These are phyloP conservation scores for Macrolepiota dolichaula DNA, from an alignment of 768 basidiomycete genomes.

Conservation along the genomic window DNA sequence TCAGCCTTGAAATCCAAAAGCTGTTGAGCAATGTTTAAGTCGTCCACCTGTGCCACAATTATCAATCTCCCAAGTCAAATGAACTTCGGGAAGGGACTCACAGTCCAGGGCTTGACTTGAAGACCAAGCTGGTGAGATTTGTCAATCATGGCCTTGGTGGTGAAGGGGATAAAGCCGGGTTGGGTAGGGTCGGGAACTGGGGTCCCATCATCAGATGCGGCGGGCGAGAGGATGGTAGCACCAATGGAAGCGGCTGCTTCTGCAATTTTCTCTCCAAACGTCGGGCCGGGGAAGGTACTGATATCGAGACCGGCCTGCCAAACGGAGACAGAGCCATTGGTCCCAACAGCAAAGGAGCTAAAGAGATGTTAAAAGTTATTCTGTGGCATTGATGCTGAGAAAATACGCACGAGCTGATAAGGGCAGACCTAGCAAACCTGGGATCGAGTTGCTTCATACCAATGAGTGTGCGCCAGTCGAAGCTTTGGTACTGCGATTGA, in stretches of 20 bases:
- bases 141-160: slow-evolving; percentile 65
- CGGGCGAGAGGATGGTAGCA: slow-evolving; percentile 66
- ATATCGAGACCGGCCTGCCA: slow-evolving; percentile 72
- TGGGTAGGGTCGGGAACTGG: slow-evolving; percentile 41
- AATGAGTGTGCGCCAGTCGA: slow-evolving; percentile 76
- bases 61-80: background rate
- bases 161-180: slow-evolving; percentile 50
- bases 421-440: slow-evolving; percentile 54
- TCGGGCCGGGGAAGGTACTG: slow-evolving; percentile 59
- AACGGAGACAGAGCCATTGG: slow-evolving; percentile 45
- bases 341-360: slow-evolving; percentile 37
- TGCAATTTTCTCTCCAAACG: slow-evolving; percentile 55
- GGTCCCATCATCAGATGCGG: slow-evolving; percentile 36
- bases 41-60: slow-evolving; percentile 47
- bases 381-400: background rate
- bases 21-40: slow-evolving; percentile 57
- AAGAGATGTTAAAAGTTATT: background rate
- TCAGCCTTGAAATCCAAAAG: slow-evolving; percentile 61
- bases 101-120: slow-evolving; percentile 72
- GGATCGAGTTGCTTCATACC: slow-evolving; percentile 72
- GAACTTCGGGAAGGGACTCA: slow-evolving; percentile 23
- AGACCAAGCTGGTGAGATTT: slow-evolving; percentile 62
- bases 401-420: slow-evolving; percentile 55
- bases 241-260: slow-evolving; percentile 65
- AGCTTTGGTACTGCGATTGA: slow-evolving; percentile 63